Evolutionary conservation across 495 filamentous ascomycete species (phyloP), one percentile per base, ranked within the genome.

Genomic region (Schizothecium vesticola): DNA sequence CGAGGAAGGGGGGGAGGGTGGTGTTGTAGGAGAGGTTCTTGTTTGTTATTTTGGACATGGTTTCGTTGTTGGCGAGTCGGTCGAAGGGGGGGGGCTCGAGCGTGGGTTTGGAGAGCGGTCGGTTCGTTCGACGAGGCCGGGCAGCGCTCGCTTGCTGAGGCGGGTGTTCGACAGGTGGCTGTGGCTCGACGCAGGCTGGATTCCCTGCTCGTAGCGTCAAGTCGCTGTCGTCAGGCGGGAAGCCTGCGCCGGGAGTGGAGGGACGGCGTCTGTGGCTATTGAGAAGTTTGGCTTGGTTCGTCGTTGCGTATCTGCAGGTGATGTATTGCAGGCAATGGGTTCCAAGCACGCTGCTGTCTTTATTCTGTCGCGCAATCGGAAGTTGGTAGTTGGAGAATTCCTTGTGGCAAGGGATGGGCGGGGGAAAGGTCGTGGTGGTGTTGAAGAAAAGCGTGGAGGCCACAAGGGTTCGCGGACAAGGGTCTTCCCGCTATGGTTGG

Each of bases 1-100:
- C 82, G 51, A 87, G 83, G 72, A 87, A 87, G 28, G 85, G 85
- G 11, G 85, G 85, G 22, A 85, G 82, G 11, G 77, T 71, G 23
- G 66, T 69, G 67, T 79, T 76, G 80, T 86, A 87, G 57, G 80
- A 74, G 23, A 87, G 81, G 76, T 86, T 86, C 66, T 86, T 87
- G 71, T 81, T 70, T 1, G 80, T 85, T 51, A 86, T 82, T 74
- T 87, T 85, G 28, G 80, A 80, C 79, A 81, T 79, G 21, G 59
- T 65, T 65, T 19, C 29, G 28, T 24, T 10, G 63, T 56, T 56
- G 63, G 43, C 16, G 51, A 21, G 55, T 36, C 6, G 33, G 63
- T 7, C n/a, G n/a, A n/a, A n/a, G 24, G 62, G 33, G 33, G 43
- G 43, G 2, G 19, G 11, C 43, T 74, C 67, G 13, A 72, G 61